Conservation (phyloP, 345 rosid genomes). For the Trapa bicornis region DNA sequence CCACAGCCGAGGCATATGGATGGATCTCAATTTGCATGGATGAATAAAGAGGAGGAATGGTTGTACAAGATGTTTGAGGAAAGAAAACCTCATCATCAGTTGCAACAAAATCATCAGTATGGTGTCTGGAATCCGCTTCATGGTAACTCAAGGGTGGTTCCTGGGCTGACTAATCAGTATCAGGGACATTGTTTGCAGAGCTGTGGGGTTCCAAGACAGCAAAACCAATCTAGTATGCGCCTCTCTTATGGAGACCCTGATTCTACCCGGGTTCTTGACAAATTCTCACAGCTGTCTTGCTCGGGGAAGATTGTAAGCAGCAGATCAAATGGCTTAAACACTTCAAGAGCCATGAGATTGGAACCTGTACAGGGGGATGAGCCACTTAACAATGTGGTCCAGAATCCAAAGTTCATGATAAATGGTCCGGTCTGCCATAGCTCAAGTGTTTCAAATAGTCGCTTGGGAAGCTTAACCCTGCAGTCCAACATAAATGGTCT, state of each 20-base stretch:
- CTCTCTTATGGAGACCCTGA: conserved; percentile 13
- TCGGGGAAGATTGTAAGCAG: conserved; percentile 16
- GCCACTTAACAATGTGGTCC: conserved; percentile 19
- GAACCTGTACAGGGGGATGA: conserved; percentile 33
- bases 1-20: conserved; percentile 25
- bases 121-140: conserved; percentile 26
- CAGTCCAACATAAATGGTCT: conserved; percentile 21
- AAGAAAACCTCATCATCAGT: conserved; percentile 26
- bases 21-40: conserved; percentile 35
- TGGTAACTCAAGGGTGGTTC: conserved; percentile 17
- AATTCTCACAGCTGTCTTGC: conserved; percentile 24
- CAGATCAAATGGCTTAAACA: too few relatives aligned
- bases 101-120: conserved; percentile 21
- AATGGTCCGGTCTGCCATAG: conserved; percentile 22
- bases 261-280: conserved; percentile 21
- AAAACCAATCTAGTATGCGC: conserved; percentile 15
- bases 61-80: conserved; percentile 24
- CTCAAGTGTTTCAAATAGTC: conserved; percentile 17
- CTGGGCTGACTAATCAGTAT: conserved; percentile 19
- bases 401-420: conserved; percentile 24
- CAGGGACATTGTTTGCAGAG: conserved; percentile 30
- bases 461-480: conserved; percentile 20
- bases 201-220: conserved; percentile 17
- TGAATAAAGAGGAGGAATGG: conserved; percentile 35
- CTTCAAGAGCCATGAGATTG: too few relatives aligned